Evolutionary conservation across 2,329 filamentous ascomycete species (phyloP), one percentile per base, ranked within the genome.

Genomic region (Fusarium haematococcum): DNA sequence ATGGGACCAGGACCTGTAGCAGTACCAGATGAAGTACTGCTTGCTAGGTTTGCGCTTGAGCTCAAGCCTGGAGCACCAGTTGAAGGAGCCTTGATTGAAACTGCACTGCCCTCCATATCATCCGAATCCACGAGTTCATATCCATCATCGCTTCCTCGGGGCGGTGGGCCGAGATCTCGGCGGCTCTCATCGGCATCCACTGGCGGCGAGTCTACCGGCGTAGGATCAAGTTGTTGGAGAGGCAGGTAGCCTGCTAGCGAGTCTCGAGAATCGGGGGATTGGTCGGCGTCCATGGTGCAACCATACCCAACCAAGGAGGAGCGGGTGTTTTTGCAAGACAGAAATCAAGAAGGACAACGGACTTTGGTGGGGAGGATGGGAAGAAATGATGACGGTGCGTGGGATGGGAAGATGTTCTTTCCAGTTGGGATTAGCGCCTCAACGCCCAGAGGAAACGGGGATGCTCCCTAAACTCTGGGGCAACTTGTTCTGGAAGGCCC

Each of bases 171-270:
- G 81, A 25, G 86, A 88, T 65, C 88, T 86, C 68, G 63, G 32
- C 56, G 73, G 59, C 67, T 61, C 70, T 91, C 87, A 56, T 82
- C 76, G 57, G 83, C 81, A 68, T 83, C 81, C 20, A 80, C 87
- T 63, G 92, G 79, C 2, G 85, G 83, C 41, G 83, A 83, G 30
- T 89, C 93, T 50, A 97, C 94, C 0, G 95, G 95, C 25, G 91
- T 91, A 5, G 95, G 95, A 63, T 97, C 95, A 71, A 98, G 86
- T 80, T 96, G 91, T 61, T 92, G 88, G 67, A 98, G 88, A 48
- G 92, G 92, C 67, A 91, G 84, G 63, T 91, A 83, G 41, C 82
- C 76, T 27, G 78, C 78, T 64, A 74, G 73, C 13, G 79, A 80
- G 65, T 69, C 68, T 65, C 74, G 77, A 62, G 75, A 70, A 48